phyloP scores from a whole-genome alignment of 805 yeast species.

The Hanseniaspora lindneri region DNA sequence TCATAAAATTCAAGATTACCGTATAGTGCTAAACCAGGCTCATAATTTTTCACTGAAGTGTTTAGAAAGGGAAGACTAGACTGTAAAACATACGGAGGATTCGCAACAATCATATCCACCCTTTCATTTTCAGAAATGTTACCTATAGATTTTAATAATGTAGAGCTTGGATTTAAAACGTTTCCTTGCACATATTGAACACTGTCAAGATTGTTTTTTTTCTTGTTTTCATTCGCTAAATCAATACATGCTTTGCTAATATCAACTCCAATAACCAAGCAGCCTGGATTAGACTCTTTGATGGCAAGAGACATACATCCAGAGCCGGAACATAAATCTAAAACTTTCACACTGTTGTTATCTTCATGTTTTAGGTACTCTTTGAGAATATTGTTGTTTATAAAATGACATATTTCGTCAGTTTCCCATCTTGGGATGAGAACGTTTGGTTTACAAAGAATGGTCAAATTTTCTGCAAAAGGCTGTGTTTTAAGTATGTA shows the following conservation, averaged over 20 bases:
- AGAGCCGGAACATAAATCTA: slow-evolving; percentile 78
- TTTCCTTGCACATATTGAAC: background rate
- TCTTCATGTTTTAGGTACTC: slow-evolving; percentile 15
- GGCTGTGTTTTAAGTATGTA: slow-evolving; percentile 81
- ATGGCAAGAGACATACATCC: slow-evolving; percentile 70
- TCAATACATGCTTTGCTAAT: slow-evolving; percentile 41
- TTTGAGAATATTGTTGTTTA: slow-evolving; percentile 28
- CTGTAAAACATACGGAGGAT: slow-evolving; percentile 70
- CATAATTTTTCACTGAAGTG: slow-evolving; percentile 56
- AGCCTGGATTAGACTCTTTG: slow-evolving; percentile 15
- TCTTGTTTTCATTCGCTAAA: slow-evolving; percentile 39
- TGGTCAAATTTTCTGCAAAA: slow-evolving; percentile 52
- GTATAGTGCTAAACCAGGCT: slow-evolving; percentile 67
- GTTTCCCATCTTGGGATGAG: slow-evolving; percentile 92
- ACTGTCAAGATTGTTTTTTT: slow-evolving; percentile 12
- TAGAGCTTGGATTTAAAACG: slow-evolving; percentile 8
- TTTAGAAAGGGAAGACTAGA: slow-evolving; percentile 29
- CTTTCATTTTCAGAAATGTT: background rate
- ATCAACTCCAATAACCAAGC: slow-evolving; percentile 35
- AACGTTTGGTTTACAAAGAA: slow-evolving; percentile 51
- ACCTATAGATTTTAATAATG: background rate
- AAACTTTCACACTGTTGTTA: slow-evolving; percentile 23
- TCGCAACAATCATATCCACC: slow-evolving; percentile 56
- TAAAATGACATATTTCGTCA: slow-evolving; percentile 62
- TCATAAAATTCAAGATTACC: slow-evolving; percentile 66